Evolutionary conservation across 768 basidiomycete species (phyloP), one percentile per base, ranked within the genome.

Genomic region (Hygrocybe punicea): DNA sequence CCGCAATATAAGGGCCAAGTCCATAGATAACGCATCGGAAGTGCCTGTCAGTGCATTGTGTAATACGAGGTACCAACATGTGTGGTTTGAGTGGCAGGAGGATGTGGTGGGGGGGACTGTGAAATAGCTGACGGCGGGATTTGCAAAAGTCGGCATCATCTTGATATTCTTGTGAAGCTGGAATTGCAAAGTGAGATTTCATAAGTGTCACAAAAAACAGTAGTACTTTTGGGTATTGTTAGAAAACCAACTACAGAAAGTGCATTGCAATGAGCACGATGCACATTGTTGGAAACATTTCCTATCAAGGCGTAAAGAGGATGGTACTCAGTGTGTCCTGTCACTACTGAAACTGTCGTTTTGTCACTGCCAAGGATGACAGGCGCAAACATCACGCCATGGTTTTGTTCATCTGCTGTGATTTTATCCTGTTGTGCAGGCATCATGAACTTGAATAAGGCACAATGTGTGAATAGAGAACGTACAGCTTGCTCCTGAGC

Each of bases 351-450:
- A 6, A 73, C 69, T 0, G 67, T 71, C 0, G 74, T 77, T 55
- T 77, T 76, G 53, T 77, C 71, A 35, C 69, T 71, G 1, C 74
- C 72, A n/a, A 70, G 60, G 19, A 75, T 67, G 23, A 74, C 51
- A 1, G 75, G 74, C 0, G 63, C 62, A 52, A 69, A 68, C 53
- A 69, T 65, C 0, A 71, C 56, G 2, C 72, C 71, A 44, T 65
- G 62, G 2, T 51, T 72, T 7, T 36, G 19, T 3, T 62, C 50
- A 52, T 69, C 55, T 17, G 59, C 23, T 2, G 65, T 50, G 52
- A 71, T 70, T 19, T 49, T 62, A 49, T 72, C 65, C 69, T 73
- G 19, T 36, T 16, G 13, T 9, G n/a, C 37, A 17, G 10, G 50
- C 25, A 55, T 37, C 45, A 40, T n/a, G n/a, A n/a, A n/a, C n/a